Base-by-base conservation (phyloP, 129 eudicot species). In the Centella asiatica region DNA sequence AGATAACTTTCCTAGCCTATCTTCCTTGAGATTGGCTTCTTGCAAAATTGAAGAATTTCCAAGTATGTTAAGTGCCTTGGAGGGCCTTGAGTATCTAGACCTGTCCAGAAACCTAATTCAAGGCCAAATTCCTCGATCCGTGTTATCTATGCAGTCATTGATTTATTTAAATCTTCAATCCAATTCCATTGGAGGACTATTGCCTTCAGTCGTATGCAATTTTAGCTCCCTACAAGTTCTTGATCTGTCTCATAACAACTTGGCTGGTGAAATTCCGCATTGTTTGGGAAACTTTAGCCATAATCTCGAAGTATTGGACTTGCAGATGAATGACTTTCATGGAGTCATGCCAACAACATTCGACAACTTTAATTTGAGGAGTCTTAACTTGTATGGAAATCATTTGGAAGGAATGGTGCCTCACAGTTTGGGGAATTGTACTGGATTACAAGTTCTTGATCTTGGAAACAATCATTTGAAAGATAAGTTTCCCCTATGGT, bases 401-500 rank as follows among this genome's bases (percentile, higher is more conserved):
- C 9, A 50, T 1, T 3, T 50, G 5, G 56, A 50, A 50, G 28
- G 56, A 50, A 50, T 5, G 10, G 11, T 84, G 26, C 84, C 86
- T 0, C 56, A 14, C 6, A 62, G 72, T 15, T 71, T 74, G 48
- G 31, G 46, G 13, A 68, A 68, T 23, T 83, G 85, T 46, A 44
- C 15, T 17, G 2, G 2, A 17, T 54, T 83, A 13, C 44, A 72
- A 50, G 72, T 83, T 18, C 55, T 82, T 42, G 73, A 78, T 72
- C 19, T 75, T 4, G 74, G 78, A 39, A 69, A 72, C 40, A 82
- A 82, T 64, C 61, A 65, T 0, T 46, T 77, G 3, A 55, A 18
- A 25, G 90, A 34, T 18, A 44, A 50, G 25, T 77, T 77, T 15
- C 86, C 77, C 12, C 1, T 2, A 0, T 76, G 73, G 82, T 19